A percentile compares a stretch with the other conserved stretches of the same genome.
Evolutionary conservation across 495 filamentous ascomycete genomes (phyloP).

Genomic region (Podospora tetraspora): DNA sequence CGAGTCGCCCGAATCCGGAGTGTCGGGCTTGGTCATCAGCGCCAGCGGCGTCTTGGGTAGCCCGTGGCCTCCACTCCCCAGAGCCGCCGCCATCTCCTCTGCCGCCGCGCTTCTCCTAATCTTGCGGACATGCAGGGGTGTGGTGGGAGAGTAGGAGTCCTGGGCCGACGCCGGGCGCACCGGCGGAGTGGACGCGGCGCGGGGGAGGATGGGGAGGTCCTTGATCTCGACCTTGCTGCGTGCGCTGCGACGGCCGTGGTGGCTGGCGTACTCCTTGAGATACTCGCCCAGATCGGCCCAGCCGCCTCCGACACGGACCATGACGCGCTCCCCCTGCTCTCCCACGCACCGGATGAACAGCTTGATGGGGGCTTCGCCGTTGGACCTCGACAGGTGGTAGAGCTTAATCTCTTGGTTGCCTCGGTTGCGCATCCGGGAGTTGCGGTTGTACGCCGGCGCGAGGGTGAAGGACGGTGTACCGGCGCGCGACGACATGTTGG

Average conservation of each 20-base stretch:
- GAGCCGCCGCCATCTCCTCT: constrained; percentile 17
- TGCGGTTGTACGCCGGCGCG: constrained; percentile 51
- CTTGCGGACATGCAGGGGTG: constrained; percentile 45
- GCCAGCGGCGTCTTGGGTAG: constrained; percentile 35
- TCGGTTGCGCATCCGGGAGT: constrained; percentile 37
- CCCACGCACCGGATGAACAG: constrained; percentile 89
- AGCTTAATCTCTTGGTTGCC: constrained; percentile 70
- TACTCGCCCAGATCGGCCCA: constrained; percentile 96
- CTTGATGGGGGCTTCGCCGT: constrained; percentile 80
- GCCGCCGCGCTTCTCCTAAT: constrained; percentile 37
- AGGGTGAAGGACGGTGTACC: constrained; percentile 66
- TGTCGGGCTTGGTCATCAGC: constrained; percentile 20
- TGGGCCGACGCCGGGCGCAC: constrained; percentile 37
- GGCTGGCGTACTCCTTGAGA: constrained; percentile 83
- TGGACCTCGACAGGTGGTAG: constrained; percentile 84
- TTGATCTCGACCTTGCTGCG: constrained; percentile 54
- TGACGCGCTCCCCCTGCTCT: constrained; percentile 83
- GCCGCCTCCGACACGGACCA: constrained; percentile 94
- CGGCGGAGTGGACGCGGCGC: constrained; percentile 38
- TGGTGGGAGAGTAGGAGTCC: constrained; percentile 30
- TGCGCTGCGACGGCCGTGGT: constrained; percentile 65
- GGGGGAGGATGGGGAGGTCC: constrained; percentile 40
- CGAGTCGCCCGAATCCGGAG: constrained; percentile 33
- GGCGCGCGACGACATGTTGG: constrained; percentile 43
- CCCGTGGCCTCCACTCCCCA: neutral